phyloP scores from a whole-genome alignment of 768 basidiomycete species.

The Mycena crocata region DNA sequence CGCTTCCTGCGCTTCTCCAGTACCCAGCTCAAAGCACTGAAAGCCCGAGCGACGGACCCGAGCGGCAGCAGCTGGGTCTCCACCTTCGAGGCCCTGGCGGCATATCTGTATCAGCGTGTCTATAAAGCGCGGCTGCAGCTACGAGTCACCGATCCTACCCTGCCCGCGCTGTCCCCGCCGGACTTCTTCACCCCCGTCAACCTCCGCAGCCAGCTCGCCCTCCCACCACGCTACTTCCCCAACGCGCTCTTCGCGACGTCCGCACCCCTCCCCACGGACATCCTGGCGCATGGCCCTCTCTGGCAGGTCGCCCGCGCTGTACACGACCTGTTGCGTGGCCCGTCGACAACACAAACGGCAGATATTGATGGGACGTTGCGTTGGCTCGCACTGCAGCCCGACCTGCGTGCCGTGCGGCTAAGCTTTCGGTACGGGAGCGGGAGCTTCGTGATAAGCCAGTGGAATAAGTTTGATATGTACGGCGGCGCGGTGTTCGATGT shows the following conservation, averaged over 20 bases:
- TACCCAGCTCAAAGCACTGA: conserved; percentile 19
- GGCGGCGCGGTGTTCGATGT: conserved; percentile 27
- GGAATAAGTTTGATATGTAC: conserved; percentile 39
- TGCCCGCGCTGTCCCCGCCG: conserved; percentile 26
- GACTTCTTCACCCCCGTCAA: conserved; percentile 35
- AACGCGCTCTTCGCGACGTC: conserved; percentile 23
- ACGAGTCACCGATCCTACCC: conserved; percentile 9
- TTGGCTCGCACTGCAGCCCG: conserved; percentile 34
- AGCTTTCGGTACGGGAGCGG: conserved; percentile 33
- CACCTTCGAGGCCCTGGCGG: conserved; percentile 34
- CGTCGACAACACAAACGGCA: background rate
- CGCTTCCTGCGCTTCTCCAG: conserved; percentile 34
- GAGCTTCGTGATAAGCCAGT: conserved; percentile 34
- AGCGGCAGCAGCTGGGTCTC: conserved; percentile 23
- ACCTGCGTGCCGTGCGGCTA: conserved; percentile 11
- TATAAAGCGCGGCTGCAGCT: conserved; percentile 30
- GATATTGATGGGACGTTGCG: conserved; percentile 22
- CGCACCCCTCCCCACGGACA: conserved; percentile 18
- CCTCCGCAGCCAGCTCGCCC: conserved; percentile 22
- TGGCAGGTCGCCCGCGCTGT: conserved; percentile 34
- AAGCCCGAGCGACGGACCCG: conserved; percentile 30
- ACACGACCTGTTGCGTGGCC: conserved; percentile 29
- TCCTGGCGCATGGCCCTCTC: conserved; percentile 28
- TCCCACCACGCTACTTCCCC: conserved; percentile 28
- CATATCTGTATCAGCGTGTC: conserved; percentile 32